Percentiles rank a stretch among this genome's conserved stretches.
phyloP scores from a whole-genome alignment of 2,329 filamentous ascomycete genomes.

The Hansfordia pulvinata region DNA sequence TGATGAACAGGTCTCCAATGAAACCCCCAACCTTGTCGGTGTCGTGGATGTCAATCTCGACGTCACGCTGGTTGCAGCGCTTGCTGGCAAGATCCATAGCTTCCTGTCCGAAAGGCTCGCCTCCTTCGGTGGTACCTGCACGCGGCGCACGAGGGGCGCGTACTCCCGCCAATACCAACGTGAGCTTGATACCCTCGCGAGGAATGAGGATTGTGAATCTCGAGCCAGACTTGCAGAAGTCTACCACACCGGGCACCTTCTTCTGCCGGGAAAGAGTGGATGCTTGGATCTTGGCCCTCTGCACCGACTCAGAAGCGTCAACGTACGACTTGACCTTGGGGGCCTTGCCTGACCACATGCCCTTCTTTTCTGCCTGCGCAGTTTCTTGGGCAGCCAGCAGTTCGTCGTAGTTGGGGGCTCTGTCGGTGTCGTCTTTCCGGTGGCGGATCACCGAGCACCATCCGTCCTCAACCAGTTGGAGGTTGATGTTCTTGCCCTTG shows the following conservation, averaged over 20 bases:
- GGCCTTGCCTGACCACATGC: conserved; percentile 88
- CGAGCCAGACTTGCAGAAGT: conserved; percentile 95
- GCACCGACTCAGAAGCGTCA: conserved; percentile 82
- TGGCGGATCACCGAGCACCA: conserved; percentile 92
- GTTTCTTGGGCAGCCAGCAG: conserved; percentile 66
- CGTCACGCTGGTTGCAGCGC: conserved; percentile 84
- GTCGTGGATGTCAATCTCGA: conserved; percentile 88
- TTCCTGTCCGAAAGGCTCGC: conserved; percentile 91
- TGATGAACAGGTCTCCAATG: conserved; percentile 87
- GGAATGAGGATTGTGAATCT: conserved; percentile 87
- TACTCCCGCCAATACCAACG: conserved; percentile 86
- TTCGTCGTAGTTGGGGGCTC: conserved; percentile 88
- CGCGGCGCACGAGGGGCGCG: conserved; percentile 76
- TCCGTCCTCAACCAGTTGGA: conserved; percentile 79
- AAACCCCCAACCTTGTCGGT: conserved; percentile 96
- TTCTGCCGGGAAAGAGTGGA: conserved; percentile 80
- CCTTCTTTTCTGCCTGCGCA: conserved; percentile 79
- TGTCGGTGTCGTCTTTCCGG: conserved; percentile 85
- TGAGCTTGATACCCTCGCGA: conserved; percentile 86
- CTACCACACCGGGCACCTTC: conserved; percentile 83
- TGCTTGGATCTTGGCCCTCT: conserved; percentile 92
- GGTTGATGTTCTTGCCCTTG: conserved; percentile 75
- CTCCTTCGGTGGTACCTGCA: conserved; percentile 61
- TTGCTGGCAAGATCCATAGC: conserved; percentile 83
- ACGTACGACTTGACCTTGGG: conserved; percentile 71